These are phyloP conservation scores for Backusella tarrabulga DNA, from an alignment of 192 early-diverging fungal genomes.

Conservation along the genomic window DNA sequence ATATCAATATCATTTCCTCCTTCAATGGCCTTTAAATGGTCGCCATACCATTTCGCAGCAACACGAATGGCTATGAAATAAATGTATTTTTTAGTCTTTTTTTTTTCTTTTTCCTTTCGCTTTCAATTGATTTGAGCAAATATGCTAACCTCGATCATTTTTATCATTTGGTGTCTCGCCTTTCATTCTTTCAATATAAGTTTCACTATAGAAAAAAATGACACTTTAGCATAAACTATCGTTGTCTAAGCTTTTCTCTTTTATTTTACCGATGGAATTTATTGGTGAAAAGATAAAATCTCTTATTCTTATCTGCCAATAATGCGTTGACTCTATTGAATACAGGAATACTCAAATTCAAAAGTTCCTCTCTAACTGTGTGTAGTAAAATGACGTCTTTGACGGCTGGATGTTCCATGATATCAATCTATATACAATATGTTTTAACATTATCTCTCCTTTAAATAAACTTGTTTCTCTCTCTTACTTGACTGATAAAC, in stretches of 20 bases:
- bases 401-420: conserved; percentile 87
- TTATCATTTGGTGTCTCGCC: conserved; percentile 92
- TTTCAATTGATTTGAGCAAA: background rate
- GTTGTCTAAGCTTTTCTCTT: background rate
- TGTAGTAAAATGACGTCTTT: conserved; percentile 90
- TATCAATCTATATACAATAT: conserved; percentile 69
- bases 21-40: conserved; percentile 57
- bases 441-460: too few species aligned
- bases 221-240: background rate
- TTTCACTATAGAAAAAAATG: conserved; percentile 53
- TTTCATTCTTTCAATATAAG: conserved; percentile 77
- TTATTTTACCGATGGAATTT: conserved; percentile 74
- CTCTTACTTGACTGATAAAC: conserved; percentile 76
- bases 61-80: conserved; percentile 71
- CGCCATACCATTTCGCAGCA: conserved; percentile 81
- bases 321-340: conserved; percentile 80
- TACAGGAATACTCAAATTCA: conserved; percentile 75
- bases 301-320: conserved; percentile 66
- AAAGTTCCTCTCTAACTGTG: conserved; percentile 92
- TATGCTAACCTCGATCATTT: conserved; percentile 76
- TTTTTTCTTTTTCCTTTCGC: too few species aligned
- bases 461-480: background rate
- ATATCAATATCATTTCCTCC: conserved; percentile 43
- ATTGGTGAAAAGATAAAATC: conserved; percentile 94
- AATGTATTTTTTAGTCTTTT: background rate